Evolutionary conservation across 1,284 basidiomycete genomes (phyloP).

Genomic region (Fomitopsis pinicola): DNA sequence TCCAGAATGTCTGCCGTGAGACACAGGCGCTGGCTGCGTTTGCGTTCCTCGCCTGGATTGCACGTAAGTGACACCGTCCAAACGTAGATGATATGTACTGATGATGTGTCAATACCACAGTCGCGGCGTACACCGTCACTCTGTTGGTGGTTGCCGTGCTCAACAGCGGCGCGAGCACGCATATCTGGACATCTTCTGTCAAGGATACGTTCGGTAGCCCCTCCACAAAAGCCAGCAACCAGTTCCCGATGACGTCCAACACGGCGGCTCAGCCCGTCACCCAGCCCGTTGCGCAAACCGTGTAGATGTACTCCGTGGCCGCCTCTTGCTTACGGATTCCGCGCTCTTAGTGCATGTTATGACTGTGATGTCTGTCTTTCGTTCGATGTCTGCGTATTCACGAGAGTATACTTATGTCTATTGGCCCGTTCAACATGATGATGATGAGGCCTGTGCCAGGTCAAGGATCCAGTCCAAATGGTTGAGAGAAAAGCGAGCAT

Average conservation of each 20-base stretch:
- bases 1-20: constrained; percentile 18
- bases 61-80: constrained; percentile 6
- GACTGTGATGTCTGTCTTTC: neutral
- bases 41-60: constrained; percentile 17
- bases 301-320: neutral
- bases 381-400: neutral
- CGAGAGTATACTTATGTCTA: neutral
- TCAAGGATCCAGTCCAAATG: neutral
- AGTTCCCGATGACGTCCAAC: constrained; percentile 1
- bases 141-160: constrained; percentile 15
- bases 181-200: constrained; percentile 16
- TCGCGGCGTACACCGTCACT: constrained; percentile 13
- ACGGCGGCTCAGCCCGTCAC: neutral
- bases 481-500: neutral
- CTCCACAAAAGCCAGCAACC: neutral
- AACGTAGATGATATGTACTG: neutral
- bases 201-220: constrained; percentile 1
- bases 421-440: neutral
- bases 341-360: neutral
- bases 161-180: constrained; percentile 8
- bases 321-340: too few species aligned
- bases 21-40: constrained; percentile 19
- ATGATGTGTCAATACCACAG: constrained; percentile 1
- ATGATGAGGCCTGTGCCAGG: neutral
- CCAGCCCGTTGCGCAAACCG: neutral